Percentiles rank a stretch among this genome's conserved stretches.
phyloP scores from a whole-genome alignment of 2,329 filamentous ascomycete species.

The Orbilia quercus region DNA sequence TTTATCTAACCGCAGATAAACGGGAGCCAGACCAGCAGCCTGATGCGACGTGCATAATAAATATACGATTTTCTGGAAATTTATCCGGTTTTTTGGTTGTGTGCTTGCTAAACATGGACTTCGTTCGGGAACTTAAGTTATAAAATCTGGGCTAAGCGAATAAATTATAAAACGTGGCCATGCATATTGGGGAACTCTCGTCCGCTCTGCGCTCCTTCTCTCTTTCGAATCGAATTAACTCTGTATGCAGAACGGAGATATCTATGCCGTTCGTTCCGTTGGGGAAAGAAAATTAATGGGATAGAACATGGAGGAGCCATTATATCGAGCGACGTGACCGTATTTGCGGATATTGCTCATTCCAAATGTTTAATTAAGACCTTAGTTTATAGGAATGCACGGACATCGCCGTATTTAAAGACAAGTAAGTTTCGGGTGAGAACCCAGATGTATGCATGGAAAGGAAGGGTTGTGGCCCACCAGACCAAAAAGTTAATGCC shows the following conservation, averaged over 20 bases:
- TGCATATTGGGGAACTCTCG: conserved; percentile 15
- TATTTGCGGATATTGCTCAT: not conserved
- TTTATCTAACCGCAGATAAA: not conserved
- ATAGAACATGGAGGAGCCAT: not conserved
- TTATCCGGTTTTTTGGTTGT: conserved; percentile 50
- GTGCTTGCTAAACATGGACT: conserved; percentile 18
- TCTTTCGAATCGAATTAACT: conserved; percentile 22
- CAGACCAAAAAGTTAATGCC: not conserved
- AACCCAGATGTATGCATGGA: not conserved
- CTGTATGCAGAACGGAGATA: not conserved
- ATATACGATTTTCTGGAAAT: conserved; percentile 28
- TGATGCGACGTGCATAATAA: conserved; percentile 31
- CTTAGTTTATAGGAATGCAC: conserved; percentile 25
- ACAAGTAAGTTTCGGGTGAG: conserved; percentile 21
- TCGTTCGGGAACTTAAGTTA: conserved; percentile 50
- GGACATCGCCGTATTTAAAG: conserved; percentile 15
- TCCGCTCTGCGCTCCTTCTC: not conserved
- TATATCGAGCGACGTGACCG: not conserved
- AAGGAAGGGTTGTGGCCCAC: not conserved
- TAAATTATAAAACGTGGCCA: conserved; percentile 53
- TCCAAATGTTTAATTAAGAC: not conserved
- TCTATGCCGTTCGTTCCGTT: not conserved
- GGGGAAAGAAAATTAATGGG: not conserved
- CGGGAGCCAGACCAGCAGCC: not conserved
- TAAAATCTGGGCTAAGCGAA: conserved; percentile 53